phyloP scores from a whole-genome alignment of 179 eudicot genomes.

The Beta macrorhiza region DNA sequence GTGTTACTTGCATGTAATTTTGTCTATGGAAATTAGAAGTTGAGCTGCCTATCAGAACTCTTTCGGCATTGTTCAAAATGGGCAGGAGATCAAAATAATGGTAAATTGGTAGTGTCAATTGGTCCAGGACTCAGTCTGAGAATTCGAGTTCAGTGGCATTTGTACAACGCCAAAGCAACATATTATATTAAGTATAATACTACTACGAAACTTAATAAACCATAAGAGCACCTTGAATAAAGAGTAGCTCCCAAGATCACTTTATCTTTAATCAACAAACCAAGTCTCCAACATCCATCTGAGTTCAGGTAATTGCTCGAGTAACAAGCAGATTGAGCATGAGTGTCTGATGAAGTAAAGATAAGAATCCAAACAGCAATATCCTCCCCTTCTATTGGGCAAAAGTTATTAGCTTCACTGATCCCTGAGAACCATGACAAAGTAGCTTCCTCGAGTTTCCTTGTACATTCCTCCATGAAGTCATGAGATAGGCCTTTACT shows the following conservation, averaged over 20 bases:
- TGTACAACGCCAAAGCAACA: not conserved
- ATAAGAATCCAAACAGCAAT: slow-evolving; percentile 70
- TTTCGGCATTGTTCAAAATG: not conserved
- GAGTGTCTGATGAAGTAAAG: slow-evolving; percentile 43
- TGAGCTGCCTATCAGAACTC: not conserved
- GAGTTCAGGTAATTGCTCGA: slow-evolving; percentile 33
- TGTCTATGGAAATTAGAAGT: not conserved
- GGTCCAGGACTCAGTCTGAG: not conserved
- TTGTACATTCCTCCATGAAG: slow-evolving; percentile 36
- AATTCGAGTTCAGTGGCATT: not conserved
- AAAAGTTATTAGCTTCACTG: slow-evolving; percentile 21
- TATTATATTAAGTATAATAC: not conserved
- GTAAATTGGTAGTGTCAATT: not conserved
- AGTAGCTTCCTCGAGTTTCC: slow-evolving; percentile 54
- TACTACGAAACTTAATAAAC: not conserved
- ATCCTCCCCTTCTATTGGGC: slow-evolving; percentile 46
- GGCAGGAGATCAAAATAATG: not conserved
- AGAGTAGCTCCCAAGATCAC: slow-evolving; percentile 61
- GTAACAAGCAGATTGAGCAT: slow-evolving; percentile 29
- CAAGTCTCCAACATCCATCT: slow-evolving; percentile 72
- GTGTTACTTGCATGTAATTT: not conserved
- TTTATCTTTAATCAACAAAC: slow-evolving; percentile 55
- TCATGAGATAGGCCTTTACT: slow-evolving; percentile 29
- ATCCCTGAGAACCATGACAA: slow-evolving; percentile 36
- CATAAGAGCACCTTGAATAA: slow-evolving; percentile 58